These are phyloP conservation scores for Solanum microdontum DNA, from an alignment of 257 asterid genomes.

Conservation along the genomic window DNA sequence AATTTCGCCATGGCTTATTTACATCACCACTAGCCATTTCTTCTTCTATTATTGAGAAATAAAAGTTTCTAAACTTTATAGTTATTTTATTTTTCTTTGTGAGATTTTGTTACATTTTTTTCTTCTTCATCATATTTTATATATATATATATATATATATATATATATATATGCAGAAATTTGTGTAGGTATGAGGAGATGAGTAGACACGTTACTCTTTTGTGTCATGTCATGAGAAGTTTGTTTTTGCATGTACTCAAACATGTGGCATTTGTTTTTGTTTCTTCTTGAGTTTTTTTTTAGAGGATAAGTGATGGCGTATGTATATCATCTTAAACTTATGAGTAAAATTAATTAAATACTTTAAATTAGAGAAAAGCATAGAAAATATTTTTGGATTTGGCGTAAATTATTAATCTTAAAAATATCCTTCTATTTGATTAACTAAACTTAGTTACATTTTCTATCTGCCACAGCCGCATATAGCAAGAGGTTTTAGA, in stretches of 20 bases:
- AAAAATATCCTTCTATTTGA: too few relatives aligned
- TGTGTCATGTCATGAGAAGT: not conserved
- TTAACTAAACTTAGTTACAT: too few relatives aligned
- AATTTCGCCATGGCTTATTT: conserved; percentile 12
- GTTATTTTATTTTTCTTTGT: not conserved
- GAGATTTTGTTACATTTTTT: not conserved
- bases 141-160: too few relatives aligned
- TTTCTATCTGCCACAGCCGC: fast-evolving
- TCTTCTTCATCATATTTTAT: too few relatives aligned
- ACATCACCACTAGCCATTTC: not conserved
- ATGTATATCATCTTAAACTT: not conserved
- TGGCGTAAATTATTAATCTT: too few relatives aligned
- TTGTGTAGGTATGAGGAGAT: not conserved
- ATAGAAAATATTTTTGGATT: too few relatives aligned
- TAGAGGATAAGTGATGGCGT: not conserved
- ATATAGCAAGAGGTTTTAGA: too few relatives aligned
- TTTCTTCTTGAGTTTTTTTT: not conserved
- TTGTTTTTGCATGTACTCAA: not conserved
- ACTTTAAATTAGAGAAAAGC: too few relatives aligned
- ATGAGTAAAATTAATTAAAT: too few relatives aligned
- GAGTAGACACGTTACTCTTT: not conserved
- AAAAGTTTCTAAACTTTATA: not conserved
- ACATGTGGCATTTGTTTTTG: not conserved
- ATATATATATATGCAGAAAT: not conserved
- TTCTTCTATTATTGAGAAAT: not conserved